phyloP scores from a whole-genome alignment of 2,329 filamentous ascomycete genomes.

The Pseudocercospora ulei region DNA sequence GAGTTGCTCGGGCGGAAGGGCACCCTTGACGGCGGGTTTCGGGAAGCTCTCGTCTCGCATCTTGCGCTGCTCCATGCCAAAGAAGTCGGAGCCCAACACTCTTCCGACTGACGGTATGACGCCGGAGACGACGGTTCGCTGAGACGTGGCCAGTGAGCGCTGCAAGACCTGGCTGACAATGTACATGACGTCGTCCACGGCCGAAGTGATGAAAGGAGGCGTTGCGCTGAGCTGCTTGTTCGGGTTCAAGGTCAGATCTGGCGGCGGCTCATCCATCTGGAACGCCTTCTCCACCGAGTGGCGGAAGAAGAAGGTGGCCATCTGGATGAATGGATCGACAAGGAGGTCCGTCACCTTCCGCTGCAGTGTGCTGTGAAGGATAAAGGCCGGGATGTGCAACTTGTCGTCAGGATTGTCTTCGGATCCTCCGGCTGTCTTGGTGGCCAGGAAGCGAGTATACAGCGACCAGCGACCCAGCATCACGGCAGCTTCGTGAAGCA shows the following conservation, averaged over 20 bases:
- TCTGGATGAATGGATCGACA: slow-evolving; percentile 70
- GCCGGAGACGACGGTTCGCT: slow-evolving; percentile 64
- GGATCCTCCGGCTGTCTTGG: slow-evolving; percentile 54
- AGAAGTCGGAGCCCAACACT: slow-evolving; percentile 78
- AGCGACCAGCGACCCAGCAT: slow-evolving; percentile 93
- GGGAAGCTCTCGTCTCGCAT: slow-evolving; percentile 96
- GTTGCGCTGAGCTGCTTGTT: slow-evolving; percentile 63
- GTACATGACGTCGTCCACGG: slow-evolving; percentile 98
- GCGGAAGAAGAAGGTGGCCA: slow-evolving; percentile 95
- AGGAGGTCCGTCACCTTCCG: slow-evolving; percentile 69
- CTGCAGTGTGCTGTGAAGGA: slow-evolving; percentile 68
- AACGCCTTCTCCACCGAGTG: slow-evolving; percentile 96
- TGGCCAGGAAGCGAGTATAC: slow-evolving; percentile 78
- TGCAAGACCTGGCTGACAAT: slow-evolving; percentile 89
- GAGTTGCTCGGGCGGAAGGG: slow-evolving; percentile 74
- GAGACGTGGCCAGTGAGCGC: slow-evolving; percentile 75
- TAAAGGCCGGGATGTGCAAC: slow-evolving; percentile 60
- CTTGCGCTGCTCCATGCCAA: slow-evolving; percentile 93
- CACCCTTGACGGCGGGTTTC: slow-evolving; percentile 64
- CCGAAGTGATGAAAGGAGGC: slow-evolving; percentile 83
- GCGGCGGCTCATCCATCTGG: slow-evolving; percentile 81
- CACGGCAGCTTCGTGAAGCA: slow-evolving; percentile 76
- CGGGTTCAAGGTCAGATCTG: slow-evolving; percentile 65
- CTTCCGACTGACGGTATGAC: slow-evolving; percentile 70
- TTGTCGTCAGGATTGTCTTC: slow-evolving; percentile 28